Evolutionary conservation across 2,329 filamentous ascomycete genomes (phyloP), one percentile per base, ranked within the genome.

Genomic region (Alternaria brassicicola): DNA sequence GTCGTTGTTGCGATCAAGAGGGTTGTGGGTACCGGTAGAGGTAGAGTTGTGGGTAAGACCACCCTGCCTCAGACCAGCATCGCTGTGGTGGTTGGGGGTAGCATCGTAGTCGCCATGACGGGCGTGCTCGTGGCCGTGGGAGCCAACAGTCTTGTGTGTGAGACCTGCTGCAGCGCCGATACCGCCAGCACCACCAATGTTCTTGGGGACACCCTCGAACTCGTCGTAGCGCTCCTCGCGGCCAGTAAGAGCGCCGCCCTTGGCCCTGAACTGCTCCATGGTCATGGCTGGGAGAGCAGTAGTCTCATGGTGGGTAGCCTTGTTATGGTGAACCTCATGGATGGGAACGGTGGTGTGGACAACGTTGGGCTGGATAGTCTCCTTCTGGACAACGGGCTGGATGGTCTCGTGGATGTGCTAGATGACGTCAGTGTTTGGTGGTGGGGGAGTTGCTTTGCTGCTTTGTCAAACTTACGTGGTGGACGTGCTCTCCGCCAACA

Each of bases 291-390:
- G 89, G 0, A 92, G 81, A 3, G 85, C 81, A 0, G 88, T 87
- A 2, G 87, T 83, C 41, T 83, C 81, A 70, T 92, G 89, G 71
- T 90, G 86, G 58, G 89, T 83, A 1, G 88, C 81, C 13, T 84
- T 81, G 49, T 88, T 86, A 67, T 91, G 87, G 71, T 92, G 89
- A 2, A 85, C 84, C 78, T 92, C 89, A 64, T 92, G 89, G 39
- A 92, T 83, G 0, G 89, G 89, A 0, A 89, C 81, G 1, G 88
- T 91, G 23, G 87, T 91, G 79, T 92, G 90, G 1, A 91, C 81
- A 3, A 92, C 84, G 15, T 86, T 82, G 2, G 88, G 88, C 63
- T 89, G 85, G 26, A 91, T 80, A 1, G 84, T 86, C 64, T 91
- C 87, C 64, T 90, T 90, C 49, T 92, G 82, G 33, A 92, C 80